These are phyloP conservation scores for Gentiana straminea DNA, from an alignment of 257 asterid genomes.

Conservation along the genomic window DNA sequence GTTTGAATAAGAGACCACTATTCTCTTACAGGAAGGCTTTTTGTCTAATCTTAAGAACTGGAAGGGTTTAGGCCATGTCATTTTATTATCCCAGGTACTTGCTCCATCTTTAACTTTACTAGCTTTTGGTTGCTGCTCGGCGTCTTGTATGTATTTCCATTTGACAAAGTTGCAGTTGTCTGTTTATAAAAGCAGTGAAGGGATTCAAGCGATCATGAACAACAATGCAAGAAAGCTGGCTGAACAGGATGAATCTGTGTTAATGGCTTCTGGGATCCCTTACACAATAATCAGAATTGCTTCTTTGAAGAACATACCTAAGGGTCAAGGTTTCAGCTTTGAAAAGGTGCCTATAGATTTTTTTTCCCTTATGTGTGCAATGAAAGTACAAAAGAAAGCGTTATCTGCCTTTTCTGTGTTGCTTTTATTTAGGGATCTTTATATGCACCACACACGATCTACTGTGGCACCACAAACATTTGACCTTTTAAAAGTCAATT, in stretches of 20 bases:
- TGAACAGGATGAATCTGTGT: conserved; percentile 59
- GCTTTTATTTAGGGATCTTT: no score
- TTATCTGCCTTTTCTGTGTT: no score
- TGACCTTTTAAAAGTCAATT: no score
- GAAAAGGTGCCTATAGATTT: conserved; percentile 36
- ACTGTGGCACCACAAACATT: no score
- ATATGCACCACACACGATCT: no score
- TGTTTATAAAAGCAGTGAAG: conserved; percentile 61
- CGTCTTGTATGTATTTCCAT: conserved; percentile 24
- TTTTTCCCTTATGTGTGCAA: background rate
- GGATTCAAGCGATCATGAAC: conserved; percentile 67
- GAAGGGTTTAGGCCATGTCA: conserved; percentile 78
- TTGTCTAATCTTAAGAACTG: conserved; percentile 48
- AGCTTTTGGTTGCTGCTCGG: conserved; percentile 5
- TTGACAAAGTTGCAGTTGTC: conserved; percentile 72
- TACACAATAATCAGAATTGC: conserved; percentile 80
- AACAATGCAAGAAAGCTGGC: conserved; percentile 60
- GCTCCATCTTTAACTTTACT: conserved; percentile 11
- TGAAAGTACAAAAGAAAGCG: background rate
- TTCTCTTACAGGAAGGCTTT: conserved; percentile 55
- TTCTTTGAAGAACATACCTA: conserved; percentile 43
- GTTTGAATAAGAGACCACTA: no score
- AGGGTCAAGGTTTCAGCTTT: conserved; percentile 77
- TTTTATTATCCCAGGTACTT: conserved; percentile 79
- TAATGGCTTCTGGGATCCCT: conserved; percentile 56